A percentile compares a stretch with the other conserved stretches of the same genome.
phyloP scores from a whole-genome alignment of 495 filamentous ascomycete species.

The Bacidia gigantensis region DNA sequence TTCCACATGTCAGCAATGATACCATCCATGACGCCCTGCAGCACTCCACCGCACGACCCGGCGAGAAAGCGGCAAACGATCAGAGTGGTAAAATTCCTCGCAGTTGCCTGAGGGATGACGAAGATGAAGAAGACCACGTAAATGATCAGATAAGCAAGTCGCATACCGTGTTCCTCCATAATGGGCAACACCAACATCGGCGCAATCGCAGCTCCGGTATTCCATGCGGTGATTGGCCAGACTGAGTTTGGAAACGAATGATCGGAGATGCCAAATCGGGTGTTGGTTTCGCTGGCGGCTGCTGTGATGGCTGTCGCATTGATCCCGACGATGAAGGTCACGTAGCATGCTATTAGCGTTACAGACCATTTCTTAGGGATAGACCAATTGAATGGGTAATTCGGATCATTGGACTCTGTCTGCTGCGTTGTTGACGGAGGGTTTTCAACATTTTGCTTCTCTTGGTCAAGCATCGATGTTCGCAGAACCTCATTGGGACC shows the following conservation, averaged over 20 bases:
- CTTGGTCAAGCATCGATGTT: too few species aligned
- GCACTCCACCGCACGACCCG: constrained; percentile 33
- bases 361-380: background rate
- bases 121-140: constrained; percentile 34
- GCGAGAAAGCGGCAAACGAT: constrained; percentile 33
- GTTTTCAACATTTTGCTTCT: too few species aligned
- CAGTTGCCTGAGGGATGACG: constrained; percentile 34
- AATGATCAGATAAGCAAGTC: constrained; percentile 30
- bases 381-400: too few species aligned
- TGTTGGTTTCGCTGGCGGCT: background rate
- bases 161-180: constrained; percentile 38
- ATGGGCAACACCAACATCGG: constrained; percentile 36
- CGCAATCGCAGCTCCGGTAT: constrained; percentile 31
- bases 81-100: constrained; percentile 37
- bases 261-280: background rate
- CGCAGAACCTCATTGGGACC: too few species aligned
- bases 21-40: constrained; percentile 31
- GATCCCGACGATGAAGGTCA: background rate
- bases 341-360: background rate
- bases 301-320: background rate
- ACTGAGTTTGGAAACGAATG: background rate
- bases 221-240: constrained; percentile 40
- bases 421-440: too few species aligned
- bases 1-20: constrained; percentile 38
- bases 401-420: too few species aligned